phyloP scores from a whole-genome alignment of 176 grass and related monocot genomes.

The Zoysia japonica region DNA sequence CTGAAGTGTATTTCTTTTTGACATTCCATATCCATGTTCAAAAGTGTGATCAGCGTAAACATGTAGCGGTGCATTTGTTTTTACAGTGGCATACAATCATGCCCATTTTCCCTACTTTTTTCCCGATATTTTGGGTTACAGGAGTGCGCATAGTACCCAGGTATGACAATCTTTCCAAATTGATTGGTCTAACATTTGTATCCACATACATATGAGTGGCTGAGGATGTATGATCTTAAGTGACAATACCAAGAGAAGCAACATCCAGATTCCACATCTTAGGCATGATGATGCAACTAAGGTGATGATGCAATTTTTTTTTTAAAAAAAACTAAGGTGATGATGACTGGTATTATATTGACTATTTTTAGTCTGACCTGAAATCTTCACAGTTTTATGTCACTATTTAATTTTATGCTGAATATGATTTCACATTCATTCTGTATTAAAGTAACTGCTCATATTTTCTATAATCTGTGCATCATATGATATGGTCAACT shows the following conservation, averaged over 20 bases:
- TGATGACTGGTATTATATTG: no score
- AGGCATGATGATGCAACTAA: conserved; percentile 33
- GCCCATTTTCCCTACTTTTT: conserved; percentile 1
- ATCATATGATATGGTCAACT: background rate
- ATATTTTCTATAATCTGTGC: background rate
- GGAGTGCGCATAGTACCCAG: background rate
- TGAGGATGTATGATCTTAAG: conserved; percentile 32
- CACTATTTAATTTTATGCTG: background rate
- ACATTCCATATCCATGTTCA: conserved; percentile 3
- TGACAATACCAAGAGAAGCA: conserved; percentile 13
- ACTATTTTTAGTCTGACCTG: background rate
- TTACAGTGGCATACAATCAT: conserved; percentile 17
- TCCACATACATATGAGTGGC: conserved; percentile 34
- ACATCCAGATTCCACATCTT: background rate
- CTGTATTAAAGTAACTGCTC: background rate
- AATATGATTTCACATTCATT: background rate
- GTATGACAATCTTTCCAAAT: conserved; percentile 40
- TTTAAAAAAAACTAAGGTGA: no score
- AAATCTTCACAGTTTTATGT: conserved; percentile 18
- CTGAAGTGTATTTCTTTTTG: conserved; percentile 9
- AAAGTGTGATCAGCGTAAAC: conserved; percentile 23
- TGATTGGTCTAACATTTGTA: conserved; percentile 46
- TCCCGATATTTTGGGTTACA: background rate
- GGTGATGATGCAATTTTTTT: background rate
- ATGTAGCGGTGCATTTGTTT: conserved; percentile 24